A percentile compares a stretch with the other conserved stretches of the same genome.
These are phyloP conservation scores for Thymus mandschuricus DNA, from an alignment of 257 asterid genomes.

Conservation along the genomic window DNA sequence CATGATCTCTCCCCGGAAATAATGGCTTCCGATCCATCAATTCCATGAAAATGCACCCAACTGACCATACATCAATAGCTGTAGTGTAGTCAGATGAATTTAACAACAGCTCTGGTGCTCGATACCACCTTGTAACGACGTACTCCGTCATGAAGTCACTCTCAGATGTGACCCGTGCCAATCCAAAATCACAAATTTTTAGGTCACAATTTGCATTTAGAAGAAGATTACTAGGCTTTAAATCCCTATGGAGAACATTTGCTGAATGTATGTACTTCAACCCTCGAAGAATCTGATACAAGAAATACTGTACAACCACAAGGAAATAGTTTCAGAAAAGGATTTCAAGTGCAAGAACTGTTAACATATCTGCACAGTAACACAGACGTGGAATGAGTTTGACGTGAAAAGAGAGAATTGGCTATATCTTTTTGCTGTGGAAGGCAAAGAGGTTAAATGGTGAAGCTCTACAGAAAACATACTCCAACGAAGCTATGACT, in stretches of 20 bases:
- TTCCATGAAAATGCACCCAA: constrained; percentile 98
- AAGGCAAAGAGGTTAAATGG: constrained; percentile 5
- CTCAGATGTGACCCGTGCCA: constrained; percentile 97
- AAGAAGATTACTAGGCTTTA: constrained; percentile 97
- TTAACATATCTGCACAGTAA: background rate
- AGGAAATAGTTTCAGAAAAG: constrained; percentile 16
- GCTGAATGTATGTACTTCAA: constrained; percentile 97
- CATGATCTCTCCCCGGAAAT: constrained; percentile 98
- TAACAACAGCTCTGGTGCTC: constrained; percentile 88
- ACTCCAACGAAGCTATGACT: constrained; percentile 14
- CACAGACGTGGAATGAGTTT: background rate
- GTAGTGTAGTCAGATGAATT: constrained; percentile 95
- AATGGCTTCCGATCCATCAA: constrained; percentile 95
- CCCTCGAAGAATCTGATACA: constrained; percentile 99
- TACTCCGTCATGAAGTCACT: constrained; percentile 95
- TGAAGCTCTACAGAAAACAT: background rate
- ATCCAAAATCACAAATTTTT: constrained; percentile 94
- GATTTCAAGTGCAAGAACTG: constrained; percentile 5
- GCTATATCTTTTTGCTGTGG: background rate
- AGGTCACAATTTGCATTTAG: constrained; percentile 95
- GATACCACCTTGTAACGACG: constrained; percentile 98
- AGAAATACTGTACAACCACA: constrained; percentile 79
- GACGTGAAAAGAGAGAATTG: constrained; percentile 1
- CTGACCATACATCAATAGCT: constrained; percentile 99
- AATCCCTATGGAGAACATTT: constrained; percentile 92